Conservation (phyloP, 257 asterid species). For the Gentiana macrophylla region DNA sequence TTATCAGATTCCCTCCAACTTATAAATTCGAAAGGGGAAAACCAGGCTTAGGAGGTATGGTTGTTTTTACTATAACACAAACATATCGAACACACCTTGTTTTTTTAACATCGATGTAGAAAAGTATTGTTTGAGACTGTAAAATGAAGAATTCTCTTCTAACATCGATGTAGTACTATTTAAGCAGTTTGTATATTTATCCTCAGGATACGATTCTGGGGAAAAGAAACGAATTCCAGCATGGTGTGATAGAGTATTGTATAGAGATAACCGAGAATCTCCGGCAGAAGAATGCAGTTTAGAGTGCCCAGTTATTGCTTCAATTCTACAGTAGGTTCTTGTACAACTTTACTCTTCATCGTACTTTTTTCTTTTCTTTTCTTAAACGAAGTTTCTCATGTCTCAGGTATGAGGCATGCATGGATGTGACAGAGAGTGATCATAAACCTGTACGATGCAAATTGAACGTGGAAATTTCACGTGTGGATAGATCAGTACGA, state of each 20-base stretch:
- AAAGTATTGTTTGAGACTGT: too few species aligned
- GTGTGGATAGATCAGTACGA: slow-evolving; percentile 67
- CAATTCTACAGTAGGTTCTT: slow-evolving; percentile 59
- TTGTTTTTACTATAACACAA: not conserved
- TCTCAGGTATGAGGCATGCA: slow-evolving; percentile 76
- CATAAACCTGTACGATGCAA: slow-evolving; percentile 96
- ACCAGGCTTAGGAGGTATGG: slow-evolving; percentile 88
- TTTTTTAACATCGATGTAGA: too few species aligned
- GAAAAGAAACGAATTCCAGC: slow-evolving; percentile 98
- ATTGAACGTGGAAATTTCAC: slow-evolving; percentile 63
- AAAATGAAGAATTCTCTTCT: too few species aligned
- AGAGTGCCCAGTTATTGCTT: slow-evolving; percentile 82
- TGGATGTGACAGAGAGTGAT: slow-evolving; percentile 95
- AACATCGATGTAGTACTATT: not conserved
- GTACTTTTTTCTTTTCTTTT: not conserved
- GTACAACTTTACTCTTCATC: not conserved
- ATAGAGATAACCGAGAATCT: slow-evolving; percentile 60
- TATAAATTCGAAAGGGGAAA: slow-evolving; percentile 90
- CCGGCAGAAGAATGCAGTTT: slow-evolving; percentile 59
- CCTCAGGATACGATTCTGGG: slow-evolving; percentile 89
- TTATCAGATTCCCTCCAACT: slow-evolving; percentile 86
- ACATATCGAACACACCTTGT: too few species aligned
- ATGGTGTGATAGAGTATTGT: slow-evolving; percentile 89
- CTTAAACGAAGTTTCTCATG: not conserved
- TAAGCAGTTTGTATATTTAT: not conserved